Evolutionary conservation across 1,139 yeast genomes (phyloP).

Genomic region (Kodamaea plutei): DNA sequence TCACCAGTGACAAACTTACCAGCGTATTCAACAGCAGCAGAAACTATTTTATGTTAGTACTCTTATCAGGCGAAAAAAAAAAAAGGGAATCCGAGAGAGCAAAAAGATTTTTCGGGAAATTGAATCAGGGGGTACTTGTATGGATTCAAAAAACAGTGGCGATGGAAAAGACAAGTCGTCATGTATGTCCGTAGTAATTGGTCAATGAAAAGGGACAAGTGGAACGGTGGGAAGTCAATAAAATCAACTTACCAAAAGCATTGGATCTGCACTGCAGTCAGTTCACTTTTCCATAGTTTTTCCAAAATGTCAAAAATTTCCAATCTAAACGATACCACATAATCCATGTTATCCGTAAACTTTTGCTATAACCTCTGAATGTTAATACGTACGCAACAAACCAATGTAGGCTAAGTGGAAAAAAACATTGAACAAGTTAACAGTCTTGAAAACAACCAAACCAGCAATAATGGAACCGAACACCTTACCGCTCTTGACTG

Average conservation of each 20-base stretch:
- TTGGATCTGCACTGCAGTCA: too few species aligned
- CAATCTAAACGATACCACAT: too few species aligned
- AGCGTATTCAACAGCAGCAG: constrained; percentile 67
- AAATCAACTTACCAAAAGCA: too few species aligned
- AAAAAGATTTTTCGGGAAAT: neutral
- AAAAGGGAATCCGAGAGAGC: too few species aligned
- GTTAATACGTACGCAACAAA: constrained; percentile 38
- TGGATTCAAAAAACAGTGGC: neutral
- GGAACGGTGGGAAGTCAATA: too few species aligned
- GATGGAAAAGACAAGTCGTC: too few species aligned
- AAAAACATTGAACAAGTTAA: constrained; percentile 65
- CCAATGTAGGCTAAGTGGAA: constrained; percentile 51
- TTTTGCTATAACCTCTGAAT: too few species aligned
- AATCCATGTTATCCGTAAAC: too few species aligned
- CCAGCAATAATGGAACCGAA: constrained; percentile 61
- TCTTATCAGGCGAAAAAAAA: constrained; percentile 5
- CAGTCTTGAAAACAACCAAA: constrained; percentile 61
- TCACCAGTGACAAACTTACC: constrained; percentile 65
- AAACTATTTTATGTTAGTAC: constrained; percentile 29
- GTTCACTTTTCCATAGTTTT: too few species aligned
- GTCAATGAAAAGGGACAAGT: too few species aligned
- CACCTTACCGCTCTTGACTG: constrained; percentile 71
- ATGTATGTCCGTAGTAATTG: too few species aligned
- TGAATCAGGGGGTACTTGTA: neutral
- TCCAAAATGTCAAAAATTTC: too few species aligned